Evolutionary conservation across 2,329 filamentous ascomycete species (phyloP).

Genomic region (Ophiostoma angusticollis): DNA sequence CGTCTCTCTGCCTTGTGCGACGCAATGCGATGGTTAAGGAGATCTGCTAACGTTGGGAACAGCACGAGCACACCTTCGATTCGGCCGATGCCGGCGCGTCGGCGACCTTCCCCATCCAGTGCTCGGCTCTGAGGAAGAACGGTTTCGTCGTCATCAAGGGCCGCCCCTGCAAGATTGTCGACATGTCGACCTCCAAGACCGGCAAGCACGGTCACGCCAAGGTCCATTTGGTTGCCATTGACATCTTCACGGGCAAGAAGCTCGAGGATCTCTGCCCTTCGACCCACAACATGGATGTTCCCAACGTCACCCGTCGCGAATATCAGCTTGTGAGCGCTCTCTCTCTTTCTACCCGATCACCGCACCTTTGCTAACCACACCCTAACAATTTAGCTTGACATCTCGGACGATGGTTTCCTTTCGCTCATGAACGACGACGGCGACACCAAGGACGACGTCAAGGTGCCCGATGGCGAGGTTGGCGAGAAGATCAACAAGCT

Average conservation of each 20-base stretch:
- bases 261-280: slow-evolving; percentile 97
- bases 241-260: slow-evolving; percentile 99
- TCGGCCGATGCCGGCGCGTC: slow-evolving; percentile 94
- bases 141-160: slow-evolving; percentile 96
- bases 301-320: slow-evolving; percentile 80
- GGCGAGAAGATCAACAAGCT: slow-evolving; percentile 75
- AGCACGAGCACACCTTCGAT: slow-evolving; percentile 71
- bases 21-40: too few relatives aligned
- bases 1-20: too few relatives aligned
- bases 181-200: slow-evolving; percentile 99
- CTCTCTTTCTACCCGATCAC: not conserved
- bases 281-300: slow-evolving; percentile 96
- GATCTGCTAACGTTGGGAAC: slow-evolving; percentile 7
- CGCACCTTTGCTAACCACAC: not conserved
- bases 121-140: slow-evolving; percentile 99
- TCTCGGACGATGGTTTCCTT: slow-evolving; percentile 88
- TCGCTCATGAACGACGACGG: slow-evolving; percentile 84
- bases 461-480: slow-evolving; percentile 78
- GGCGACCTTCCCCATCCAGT: slow-evolving; percentile 92
- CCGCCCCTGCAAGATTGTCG: slow-evolving; percentile 99
- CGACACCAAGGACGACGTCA: slow-evolving; percentile 87
- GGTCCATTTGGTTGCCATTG: slow-evolving; percentile 94
- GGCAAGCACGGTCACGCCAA: slow-evolving; percentile 99
- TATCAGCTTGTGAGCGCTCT: slow-evolving; percentile 72
- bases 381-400: slow-evolving; percentile 55